A percentile compares a stretch with the other conserved stretches of the same genome.
Conservation (phyloP, 2,329 filamentous ascomycete genomes). For the Fusarium concolor region DNA sequence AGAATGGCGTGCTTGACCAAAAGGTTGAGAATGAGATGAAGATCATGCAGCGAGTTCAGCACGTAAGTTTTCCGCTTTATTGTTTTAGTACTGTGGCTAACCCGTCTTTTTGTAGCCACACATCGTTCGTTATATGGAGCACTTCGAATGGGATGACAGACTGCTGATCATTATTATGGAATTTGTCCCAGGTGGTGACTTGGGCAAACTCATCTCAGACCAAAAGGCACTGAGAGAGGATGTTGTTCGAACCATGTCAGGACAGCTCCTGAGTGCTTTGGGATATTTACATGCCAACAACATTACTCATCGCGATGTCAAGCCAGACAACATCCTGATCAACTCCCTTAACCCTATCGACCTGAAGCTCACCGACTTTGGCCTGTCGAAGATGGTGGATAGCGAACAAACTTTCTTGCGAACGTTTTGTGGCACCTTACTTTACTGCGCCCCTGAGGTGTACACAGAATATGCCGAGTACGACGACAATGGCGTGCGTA, state of each 20-base stretch:
- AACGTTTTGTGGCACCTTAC: slow-evolving; percentile 94
- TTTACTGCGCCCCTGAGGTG: slow-evolving; percentile 97
- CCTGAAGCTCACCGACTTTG: slow-evolving; percentile 96
- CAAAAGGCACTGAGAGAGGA: slow-evolving; percentile 73
- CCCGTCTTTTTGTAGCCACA: slow-evolving; percentile 68
- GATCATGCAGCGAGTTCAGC: slow-evolving; percentile 88
- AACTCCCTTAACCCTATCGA: slow-evolving; percentile 76
- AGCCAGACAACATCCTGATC: slow-evolving; percentile 97
- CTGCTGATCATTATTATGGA: slow-evolving; percentile 99
- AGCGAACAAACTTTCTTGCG: slow-evolving; percentile 92
- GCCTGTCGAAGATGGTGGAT: slow-evolving; percentile 92
- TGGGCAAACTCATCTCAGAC: slow-evolving; percentile 77
- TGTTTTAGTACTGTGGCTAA: slow-evolving; percentile 18
- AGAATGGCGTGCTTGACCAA: slow-evolving; percentile 88
- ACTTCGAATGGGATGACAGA: slow-evolving; percentile 82
- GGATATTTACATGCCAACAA: slow-evolving; percentile 87
- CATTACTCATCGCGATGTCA: slow-evolving; percentile 98
- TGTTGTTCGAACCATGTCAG: slow-evolving; percentile 76
- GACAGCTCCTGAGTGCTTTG: slow-evolving; percentile 83
- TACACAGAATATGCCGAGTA: slow-evolving; percentile 80
- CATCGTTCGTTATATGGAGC: slow-evolving; percentile 91
- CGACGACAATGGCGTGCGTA: slow-evolving; percentile 75
- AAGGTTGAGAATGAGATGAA: slow-evolving; percentile 97
- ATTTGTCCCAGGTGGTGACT: slow-evolving; percentile 83
- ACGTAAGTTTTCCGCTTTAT: slow-evolving; percentile 67